These are phyloP conservation scores for Beauveria australis DNA, from an alignment of 2,329 filamentous ascomycete genomes.

Conservation along the genomic window DNA sequence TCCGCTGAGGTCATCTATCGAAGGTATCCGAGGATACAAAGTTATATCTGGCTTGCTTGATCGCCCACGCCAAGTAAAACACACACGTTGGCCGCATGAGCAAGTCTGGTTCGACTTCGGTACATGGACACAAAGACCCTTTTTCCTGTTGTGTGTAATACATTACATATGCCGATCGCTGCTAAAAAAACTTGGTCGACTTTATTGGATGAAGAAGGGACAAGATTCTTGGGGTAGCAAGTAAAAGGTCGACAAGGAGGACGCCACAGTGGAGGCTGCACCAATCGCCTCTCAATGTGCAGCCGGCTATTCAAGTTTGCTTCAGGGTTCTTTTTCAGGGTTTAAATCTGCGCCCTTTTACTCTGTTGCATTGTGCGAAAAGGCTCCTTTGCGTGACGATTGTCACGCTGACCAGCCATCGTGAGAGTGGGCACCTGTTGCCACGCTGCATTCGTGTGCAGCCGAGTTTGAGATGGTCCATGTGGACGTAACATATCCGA, in stretches of 20 bases:
- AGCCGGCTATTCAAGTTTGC: background rate
- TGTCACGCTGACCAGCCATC: background rate
- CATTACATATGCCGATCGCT: slow-evolving; percentile 4
- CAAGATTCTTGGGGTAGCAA: background rate
- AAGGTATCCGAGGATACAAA: background rate
- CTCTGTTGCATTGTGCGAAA: background rate
- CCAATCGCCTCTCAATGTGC: background rate
- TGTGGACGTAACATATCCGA: background rate
- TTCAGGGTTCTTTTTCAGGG: background rate
- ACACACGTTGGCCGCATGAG: background rate
- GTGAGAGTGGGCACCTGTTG: background rate
- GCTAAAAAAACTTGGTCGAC: background rate
- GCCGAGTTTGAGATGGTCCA: too few species aligned
- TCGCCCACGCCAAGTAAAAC: background rate
- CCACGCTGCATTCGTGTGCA: background rate
- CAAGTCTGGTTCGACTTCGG: background rate
- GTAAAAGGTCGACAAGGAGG: background rate
- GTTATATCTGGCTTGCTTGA: background rate
- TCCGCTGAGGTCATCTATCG: background rate
- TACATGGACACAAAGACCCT: background rate
- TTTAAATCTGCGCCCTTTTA: background rate
- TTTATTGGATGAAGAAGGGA: background rate
- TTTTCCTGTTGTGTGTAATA: background rate
- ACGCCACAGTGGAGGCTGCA: slow-evolving; percentile 3
- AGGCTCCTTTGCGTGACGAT: background rate